Conservation (phyloP, 1,139 yeast genomes). For the Diutina scorzettiae region DNA sequence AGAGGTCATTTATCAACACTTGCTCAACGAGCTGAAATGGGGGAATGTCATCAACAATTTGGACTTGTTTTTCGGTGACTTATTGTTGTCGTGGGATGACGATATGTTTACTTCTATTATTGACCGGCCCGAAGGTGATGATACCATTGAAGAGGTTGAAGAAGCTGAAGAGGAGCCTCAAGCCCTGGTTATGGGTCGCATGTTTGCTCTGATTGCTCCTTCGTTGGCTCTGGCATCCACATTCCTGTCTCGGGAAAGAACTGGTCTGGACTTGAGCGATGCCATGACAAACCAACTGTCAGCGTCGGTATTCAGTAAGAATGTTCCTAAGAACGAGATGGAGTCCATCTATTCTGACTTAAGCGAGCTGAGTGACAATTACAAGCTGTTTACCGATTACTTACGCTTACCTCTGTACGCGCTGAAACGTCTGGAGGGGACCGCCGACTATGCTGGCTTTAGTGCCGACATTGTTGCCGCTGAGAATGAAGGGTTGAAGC, state of each 20-base stretch:
- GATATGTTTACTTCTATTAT: constrained; percentile 13
- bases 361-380: constrained; percentile 13
- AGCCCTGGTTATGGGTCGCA: constrained; percentile 9
- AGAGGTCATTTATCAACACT: constrained; percentile 50
- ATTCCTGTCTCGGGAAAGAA: constrained; percentile 2
- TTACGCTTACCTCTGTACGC: constrained; percentile 15
- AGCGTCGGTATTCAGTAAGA: constrained; percentile 14
- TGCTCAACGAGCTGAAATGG: constrained; percentile 44
- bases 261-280: constrained; percentile 7
- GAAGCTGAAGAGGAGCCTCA: constrained; percentile 4
- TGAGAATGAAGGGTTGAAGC: constrained; percentile 4
- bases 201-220: constrained; percentile 8
- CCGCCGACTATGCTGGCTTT: background rate
- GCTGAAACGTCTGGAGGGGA: constrained; percentile 1
- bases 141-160: background rate
- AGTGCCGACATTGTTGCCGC: constrained; percentile 1
- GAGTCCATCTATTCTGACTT: constrained; percentile 23
- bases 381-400: constrained; percentile 16
- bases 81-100: constrained; percentile 27
- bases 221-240: constrained; percentile 3
- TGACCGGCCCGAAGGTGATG: background rate
- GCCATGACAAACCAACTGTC: constrained; percentile 13
- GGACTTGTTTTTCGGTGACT: constrained; percentile 29
- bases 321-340: constrained; percentile 12
- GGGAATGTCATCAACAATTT: constrained; percentile 41